Conservation (phyloP, 2,329 filamentous ascomycete species). For the Alternaria brassicae region DNA sequence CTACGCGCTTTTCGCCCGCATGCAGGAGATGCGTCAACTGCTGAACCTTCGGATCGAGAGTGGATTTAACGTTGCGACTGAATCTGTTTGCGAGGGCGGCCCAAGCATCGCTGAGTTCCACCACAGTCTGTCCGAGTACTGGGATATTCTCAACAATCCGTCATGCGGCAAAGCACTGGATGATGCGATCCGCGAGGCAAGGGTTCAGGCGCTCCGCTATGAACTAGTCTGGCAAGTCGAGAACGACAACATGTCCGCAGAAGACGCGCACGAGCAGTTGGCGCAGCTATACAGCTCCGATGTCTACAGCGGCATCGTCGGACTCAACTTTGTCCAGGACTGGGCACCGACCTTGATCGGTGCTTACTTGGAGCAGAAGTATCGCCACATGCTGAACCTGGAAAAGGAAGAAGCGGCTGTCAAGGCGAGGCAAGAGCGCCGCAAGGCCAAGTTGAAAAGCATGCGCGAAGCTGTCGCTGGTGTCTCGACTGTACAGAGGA, state of each 20-base stretch:
- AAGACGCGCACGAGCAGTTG: slow-evolving; percentile 23
- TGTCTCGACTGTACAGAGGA: not conserved
- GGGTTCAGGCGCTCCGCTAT: slow-evolving; percentile 25
- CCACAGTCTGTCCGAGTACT: slow-evolving; percentile 28
- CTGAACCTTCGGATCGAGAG: slow-evolving; percentile 34
- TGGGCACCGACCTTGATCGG: slow-evolving; percentile 38
- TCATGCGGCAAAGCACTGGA: slow-evolving; percentile 35
- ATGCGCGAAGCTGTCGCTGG: not conserved
- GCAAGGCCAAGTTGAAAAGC: slow-evolving; percentile 7
- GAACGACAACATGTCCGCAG: slow-evolving; percentile 13
- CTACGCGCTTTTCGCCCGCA: slow-evolving; percentile 36
- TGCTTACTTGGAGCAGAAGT: slow-evolving; percentile 37
- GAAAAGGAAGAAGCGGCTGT: slow-evolving; percentile 27
- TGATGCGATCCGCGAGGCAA: slow-evolving; percentile 29
- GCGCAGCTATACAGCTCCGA: slow-evolving; percentile 25
- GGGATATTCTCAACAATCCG: slow-evolving; percentile 35
- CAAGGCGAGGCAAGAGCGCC: slow-evolving; percentile 11
- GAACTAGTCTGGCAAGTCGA: slow-evolving; percentile 25
- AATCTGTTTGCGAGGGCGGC: slow-evolving; percentile 17
- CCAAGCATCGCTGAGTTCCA: slow-evolving; percentile 26
- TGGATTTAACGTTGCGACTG: slow-evolving; percentile 29
- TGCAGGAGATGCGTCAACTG: slow-evolving; percentile 34
- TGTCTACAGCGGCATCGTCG: slow-evolving; percentile 21
- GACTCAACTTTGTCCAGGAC: slow-evolving; percentile 30
- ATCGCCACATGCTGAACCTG: slow-evolving; percentile 28